Base-by-base conservation (phyloP, 192 early-diverging fungal genomes). In the Coemansia sp. region DNA sequence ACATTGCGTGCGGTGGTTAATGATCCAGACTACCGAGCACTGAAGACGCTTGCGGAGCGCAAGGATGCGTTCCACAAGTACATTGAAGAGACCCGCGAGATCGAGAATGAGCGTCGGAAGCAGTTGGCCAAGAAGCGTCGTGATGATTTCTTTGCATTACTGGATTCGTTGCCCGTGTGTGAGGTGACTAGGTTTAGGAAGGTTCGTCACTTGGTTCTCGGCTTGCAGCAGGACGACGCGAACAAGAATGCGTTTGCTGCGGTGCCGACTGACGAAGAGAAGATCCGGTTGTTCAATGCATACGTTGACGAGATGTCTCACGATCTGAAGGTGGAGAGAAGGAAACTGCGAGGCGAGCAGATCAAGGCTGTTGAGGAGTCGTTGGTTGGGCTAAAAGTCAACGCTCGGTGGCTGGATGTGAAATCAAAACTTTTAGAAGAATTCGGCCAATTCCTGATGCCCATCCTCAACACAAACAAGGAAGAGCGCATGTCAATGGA, bases 1-100 rank as follows among this genome's bases (percentile, higher is more conserved):
- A 88, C 94, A 10, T 89, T 98, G 87, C 88, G 93, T 12, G 88
- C 89, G 6, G 91, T 92, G 11, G 91, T 92, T 46, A 87, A 89
- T 48, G 88, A 95, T 45, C 92, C 93, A 4, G 85, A 90, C 76
- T 99, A 99, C 69, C 84, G 90, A 3, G 87, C 90, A 0, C 72
- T 99, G 13, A 92, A 89, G 54, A 92, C 95, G 0, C 79, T 92
- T 8, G 65, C 85, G 0, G 94, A 96, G 65, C 87, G 95, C 40
- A 95, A 95, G 68, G 74, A 83, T 4, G 93, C 92, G 0, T 99
- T 95, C 72, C 78, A 91, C 37, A 72, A 80, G 32, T 96, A 90
- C 68, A 81, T 89, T 1, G 82, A 83, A 21, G 43, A 47, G 8
- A 26, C 52, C 15, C 84, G 84, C 21, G 91, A 92, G 55, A 69